Evolutionary conservation across 2,329 filamentous ascomycete genomes (phyloP), one percentile per base, ranked within the genome.

Genomic region (Zalaria sp.): DNA sequence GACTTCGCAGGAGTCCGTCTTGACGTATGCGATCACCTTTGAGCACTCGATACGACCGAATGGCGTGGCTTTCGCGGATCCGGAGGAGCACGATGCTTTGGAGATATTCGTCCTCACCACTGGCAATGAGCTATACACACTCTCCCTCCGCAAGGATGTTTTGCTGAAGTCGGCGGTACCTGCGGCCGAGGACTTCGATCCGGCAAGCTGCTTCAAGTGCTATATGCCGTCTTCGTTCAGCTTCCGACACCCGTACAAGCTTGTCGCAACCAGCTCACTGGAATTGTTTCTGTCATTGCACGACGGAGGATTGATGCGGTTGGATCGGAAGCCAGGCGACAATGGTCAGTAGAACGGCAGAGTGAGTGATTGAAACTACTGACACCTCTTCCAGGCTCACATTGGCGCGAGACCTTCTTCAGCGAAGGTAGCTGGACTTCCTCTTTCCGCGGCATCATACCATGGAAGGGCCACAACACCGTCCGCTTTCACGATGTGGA

Each of bases 41-140:
- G 70, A 79, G 11, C 93, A 94, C 52, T 71, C 79, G 11, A 83
- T 96, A 38, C 73, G 83, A 47, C 73, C 81, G 5, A 77, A 79
- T 26, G 91, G 89, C 49, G 73, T 98, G 46, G 83, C 82, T 7
- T 75, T 98, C 47, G 78, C 85, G 29, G 91, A 98, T 57, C 71
- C 79, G 5, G 69, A 78, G 47, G 82, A 85, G 45, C 81, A 81
- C 53, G 83, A 93, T 67, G 73, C 79, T 46, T 65, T 95, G 40
- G 81, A 75, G 51, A 73, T 87, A 35, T 93, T 87, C 60, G 82
- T 83, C 39, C 69, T 94, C 53, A 89, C 88, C 46, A 74, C 78
- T 46, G 69, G 74, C n/a, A 83, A 81, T 55, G 78, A 85, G 49
- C 69, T 98, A 11, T 88, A 88, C 63, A 87, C 84, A 8, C 72